Percentiles rank a stretch among this genome's conserved stretches.
Evolutionary conservation across 2,329 filamentous ascomycete genomes (phyloP).

Genomic region (Xylariaceae sp.): DNA sequence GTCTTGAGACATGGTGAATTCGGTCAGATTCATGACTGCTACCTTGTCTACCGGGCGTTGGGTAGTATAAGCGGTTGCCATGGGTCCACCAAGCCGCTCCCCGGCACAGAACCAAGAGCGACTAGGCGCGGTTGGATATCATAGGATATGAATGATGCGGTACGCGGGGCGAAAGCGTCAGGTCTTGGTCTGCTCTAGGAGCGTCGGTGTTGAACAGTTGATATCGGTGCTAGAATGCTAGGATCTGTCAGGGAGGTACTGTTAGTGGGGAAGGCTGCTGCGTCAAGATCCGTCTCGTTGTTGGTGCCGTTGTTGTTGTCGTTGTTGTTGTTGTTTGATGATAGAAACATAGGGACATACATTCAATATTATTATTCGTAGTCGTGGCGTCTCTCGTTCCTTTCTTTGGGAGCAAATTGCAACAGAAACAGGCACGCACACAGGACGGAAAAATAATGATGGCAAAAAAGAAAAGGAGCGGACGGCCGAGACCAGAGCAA

Average conservation of each 20-base stretch:
- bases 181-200: constrained; percentile 15
- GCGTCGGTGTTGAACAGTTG: constrained; percentile 14
- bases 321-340: no score
- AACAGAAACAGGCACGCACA: constrained; percentile 22
- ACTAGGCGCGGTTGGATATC: constrained; percentile 25
- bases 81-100: constrained; percentile 31
- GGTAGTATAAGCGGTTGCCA: constrained; percentile 34
- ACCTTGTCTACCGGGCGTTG: constrained; percentile 30
- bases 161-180: constrained; percentile 13
- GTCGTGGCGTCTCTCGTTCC: no score
- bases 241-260: no score
- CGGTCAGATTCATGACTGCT: not conserved
- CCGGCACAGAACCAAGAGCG: constrained; percentile 28
- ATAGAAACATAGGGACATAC: no score
- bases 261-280: no score
- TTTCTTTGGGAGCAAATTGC: no score
- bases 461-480: constrained; percentile 44
- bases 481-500: constrained; percentile 59
- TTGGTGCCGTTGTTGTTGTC: no score
- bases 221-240: no score
- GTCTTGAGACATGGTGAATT: constrained; percentile 22
- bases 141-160: constrained; percentile 23
- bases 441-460: constrained; percentile 23
- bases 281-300: no score
- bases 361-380: no score